phyloP scores from a whole-genome alignment of 1,284 basidiomycete species.

The Irpex sp. region DNA sequence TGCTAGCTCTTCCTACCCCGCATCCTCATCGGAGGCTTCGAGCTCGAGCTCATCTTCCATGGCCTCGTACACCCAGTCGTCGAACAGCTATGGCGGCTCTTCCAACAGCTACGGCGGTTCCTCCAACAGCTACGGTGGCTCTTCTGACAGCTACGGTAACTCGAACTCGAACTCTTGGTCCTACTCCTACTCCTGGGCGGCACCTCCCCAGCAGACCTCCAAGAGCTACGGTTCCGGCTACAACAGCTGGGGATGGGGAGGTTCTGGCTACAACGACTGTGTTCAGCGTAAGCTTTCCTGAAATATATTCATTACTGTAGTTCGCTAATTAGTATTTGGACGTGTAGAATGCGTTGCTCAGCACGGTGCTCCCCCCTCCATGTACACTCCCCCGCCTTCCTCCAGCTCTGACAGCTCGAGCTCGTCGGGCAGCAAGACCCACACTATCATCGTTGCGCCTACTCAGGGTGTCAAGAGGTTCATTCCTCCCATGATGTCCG shows the following conservation, averaged over 20 bases:
- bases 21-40: conserved; percentile 18
- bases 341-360: conserved; percentile 59
- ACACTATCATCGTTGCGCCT: conserved; percentile 75
- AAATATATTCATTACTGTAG: neutral
- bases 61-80: conserved; percentile 2
- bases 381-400: conserved; percentile 39
- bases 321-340: conserved; percentile 6
- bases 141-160: conserved; percentile 15
- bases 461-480: conserved; percentile 71
- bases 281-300: conserved; percentile 54
- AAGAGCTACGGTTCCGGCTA: conserved; percentile 62
- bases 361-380: conserved; percentile 42
- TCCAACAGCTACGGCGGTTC: conserved; percentile 5
- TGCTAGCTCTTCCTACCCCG: conserved; percentile 27
- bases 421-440: conserved; percentile 34
- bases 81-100: conserved; percentile 1
- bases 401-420: conserved; percentile 17
- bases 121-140: conserved; percentile 1
- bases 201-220: conserved; percentile 7
- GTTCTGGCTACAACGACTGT: conserved; percentile 60
- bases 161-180: conserved; percentile 7
- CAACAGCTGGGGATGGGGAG: conserved; percentile 45
- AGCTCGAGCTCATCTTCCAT: conserved; percentile 15
- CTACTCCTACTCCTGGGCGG: conserved; percentile 2
- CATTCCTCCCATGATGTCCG: conserved; percentile 70